Conservation (phyloP, 345 rosid genomes). For the Sapria himalayana region DNA sequence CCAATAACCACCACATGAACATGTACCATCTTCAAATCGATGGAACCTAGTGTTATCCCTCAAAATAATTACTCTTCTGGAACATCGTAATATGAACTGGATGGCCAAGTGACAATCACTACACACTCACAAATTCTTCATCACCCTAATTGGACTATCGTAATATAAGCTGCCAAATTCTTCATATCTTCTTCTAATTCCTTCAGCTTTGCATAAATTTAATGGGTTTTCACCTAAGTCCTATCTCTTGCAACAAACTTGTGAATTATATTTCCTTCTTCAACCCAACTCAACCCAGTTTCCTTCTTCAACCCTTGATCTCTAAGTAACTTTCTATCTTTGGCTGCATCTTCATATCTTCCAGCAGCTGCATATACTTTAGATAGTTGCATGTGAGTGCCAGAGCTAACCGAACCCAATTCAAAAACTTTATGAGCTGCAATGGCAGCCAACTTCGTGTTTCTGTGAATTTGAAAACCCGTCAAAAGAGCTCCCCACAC, state of each 20-base stretch:
- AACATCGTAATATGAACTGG: constrained; percentile 58
- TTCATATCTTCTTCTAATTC: constrained; percentile 68
- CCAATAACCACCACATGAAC: constrained; percentile 89
- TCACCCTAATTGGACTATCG: constrained; percentile 55
- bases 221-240: constrained; percentile 24
- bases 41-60: constrained; percentile 77
- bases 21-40: constrained; percentile 58
- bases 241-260: constrained; percentile 69
- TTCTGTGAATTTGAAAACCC: constrained; percentile 49
- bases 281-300: constrained; percentile 86
- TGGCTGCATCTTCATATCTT: constrained; percentile 71
- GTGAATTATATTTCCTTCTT: constrained; percentile 69
- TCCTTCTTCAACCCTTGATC: constrained; percentile 73
- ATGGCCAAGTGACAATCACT: constrained; percentile 84
- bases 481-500: constrained; percentile 84
- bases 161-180: constrained; percentile 60
- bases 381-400: constrained; percentile 45
- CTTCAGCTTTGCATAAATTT: constrained; percentile 56
- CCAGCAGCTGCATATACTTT: constrained; percentile 87
- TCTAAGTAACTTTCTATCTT: constrained; percentile 55
- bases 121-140: constrained; percentile 77
- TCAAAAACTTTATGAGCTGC: constrained; percentile 60
- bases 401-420: constrained; percentile 46
- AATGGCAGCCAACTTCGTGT: constrained; percentile 56
- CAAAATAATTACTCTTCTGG: constrained; percentile 56